A percentile compares a stretch with the other conserved stretches of the same genome.
These are phyloP conservation scores for Cystobasidiopsis lactophilus DNA, from an alignment of 768 basidiomycete species.

Conservation along the genomic window DNA sequence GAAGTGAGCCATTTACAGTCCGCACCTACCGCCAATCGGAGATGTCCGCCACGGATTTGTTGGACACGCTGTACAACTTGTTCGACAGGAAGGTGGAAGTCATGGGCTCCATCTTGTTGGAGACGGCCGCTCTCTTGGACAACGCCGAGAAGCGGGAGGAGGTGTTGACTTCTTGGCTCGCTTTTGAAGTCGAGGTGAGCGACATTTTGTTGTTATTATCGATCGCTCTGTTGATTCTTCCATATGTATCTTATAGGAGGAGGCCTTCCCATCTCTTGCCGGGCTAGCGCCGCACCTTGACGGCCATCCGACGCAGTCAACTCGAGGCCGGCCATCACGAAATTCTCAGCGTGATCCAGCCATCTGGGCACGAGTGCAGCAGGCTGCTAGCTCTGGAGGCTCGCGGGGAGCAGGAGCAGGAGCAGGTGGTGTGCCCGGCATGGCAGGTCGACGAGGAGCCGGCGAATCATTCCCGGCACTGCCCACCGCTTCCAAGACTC, in stretches of 20 bases:
- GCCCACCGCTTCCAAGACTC: background rate
- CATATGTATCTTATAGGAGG: background rate
- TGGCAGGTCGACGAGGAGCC: background rate
- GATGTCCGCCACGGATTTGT: slow-evolving; percentile 56
- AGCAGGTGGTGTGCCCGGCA: slow-evolving; percentile 3
- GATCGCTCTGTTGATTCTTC: too few species aligned
- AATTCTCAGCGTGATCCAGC: slow-evolving; percentile 2
- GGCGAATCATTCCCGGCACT: slow-evolving; percentile 6
- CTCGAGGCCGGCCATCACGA: background rate
- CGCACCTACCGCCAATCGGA: slow-evolving; percentile 59
- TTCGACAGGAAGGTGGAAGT: slow-evolving; percentile 45
- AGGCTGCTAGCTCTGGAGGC: slow-evolving; percentile 4
- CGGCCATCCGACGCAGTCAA: background rate
- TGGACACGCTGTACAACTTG: slow-evolving; percentile 69
- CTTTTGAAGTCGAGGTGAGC: slow-evolving; percentile 56
- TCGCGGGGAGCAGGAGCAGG: background rate
- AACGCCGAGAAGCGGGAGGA: slow-evolving; percentile 65
- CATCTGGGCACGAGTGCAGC: slow-evolving; percentile 9
- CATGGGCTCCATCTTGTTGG: slow-evolving; percentile 31
- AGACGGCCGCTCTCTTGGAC: slow-evolving; percentile 51
- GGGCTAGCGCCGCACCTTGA: background rate
- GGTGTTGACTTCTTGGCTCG: slow-evolving; percentile 55
- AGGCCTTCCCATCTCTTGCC: slow-evolving; percentile 8
- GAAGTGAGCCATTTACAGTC: slow-evolving; percentile 44
- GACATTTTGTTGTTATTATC: background rate